Base-by-base conservation (phyloP, 2,329 filamentous ascomycete genomes). In the Corynespora cassiicola region DNA sequence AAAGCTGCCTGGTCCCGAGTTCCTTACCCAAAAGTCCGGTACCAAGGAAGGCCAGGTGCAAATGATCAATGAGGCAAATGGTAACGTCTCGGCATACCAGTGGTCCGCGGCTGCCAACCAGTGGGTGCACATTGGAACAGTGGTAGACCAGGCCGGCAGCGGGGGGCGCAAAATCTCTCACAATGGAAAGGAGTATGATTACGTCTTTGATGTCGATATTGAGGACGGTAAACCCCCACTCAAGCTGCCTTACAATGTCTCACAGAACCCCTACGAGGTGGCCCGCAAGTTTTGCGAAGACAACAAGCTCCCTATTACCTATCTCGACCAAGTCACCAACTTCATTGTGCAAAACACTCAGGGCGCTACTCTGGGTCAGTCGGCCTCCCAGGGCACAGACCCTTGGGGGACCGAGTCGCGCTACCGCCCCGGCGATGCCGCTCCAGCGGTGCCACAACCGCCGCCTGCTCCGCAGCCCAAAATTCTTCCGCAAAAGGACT, bases 21-120 rank as follows among this genome's bases (percentile, higher is more conserved):
- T 96, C 56, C 73, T 99, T 7, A 81, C 84, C 37, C 81, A 81
- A 38, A 91, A 90, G 54, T 82, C 84, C 0, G 94, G 94, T 3
- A 94, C 88, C n/a, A 96, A 96, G 69, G 94, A 99, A 50, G 94
- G 94, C 0, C 92, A 99, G 63, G 87, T 96, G 5, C 86, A 95
- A 58, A 95, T 95, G 83, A 92, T 96, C 57, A 82, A 81, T 42
- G 87, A 96, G 65, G 74, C 80, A 6, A 85, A 95, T 58, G 90
- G 90, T 29, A 88, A 82, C 34, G 79, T 96, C 19, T 90, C 87
- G 4, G 90, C 91, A 7, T 89, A 97, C 63, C 85, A 88, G 45
- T 97, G 92, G 92, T 95, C 91, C 9, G 71, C 72, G 49, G 63
- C 63, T 54, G 69, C 58, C 73, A 80, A 49, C 34, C 77, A 90